Evolutionary conservation across 78 protist genomes (phyloP).

Genomic region (Dictyostelium capitatum): DNA sequence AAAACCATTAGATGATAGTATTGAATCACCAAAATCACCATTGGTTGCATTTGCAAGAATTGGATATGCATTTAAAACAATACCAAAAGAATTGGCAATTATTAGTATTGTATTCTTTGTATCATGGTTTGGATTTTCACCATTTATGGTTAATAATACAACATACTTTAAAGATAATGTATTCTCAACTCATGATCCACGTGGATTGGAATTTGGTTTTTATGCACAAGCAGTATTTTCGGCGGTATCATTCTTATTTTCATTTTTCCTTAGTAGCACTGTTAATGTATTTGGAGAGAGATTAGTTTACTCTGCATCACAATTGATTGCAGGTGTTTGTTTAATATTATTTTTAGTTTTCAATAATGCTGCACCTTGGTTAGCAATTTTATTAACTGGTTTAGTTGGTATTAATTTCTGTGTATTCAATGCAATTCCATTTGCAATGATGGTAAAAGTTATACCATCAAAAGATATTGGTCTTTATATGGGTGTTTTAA

Average conservation of each 20-base stretch:
- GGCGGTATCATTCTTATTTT: constrained; percentile 34
- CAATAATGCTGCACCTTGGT: constrained; percentile 8
- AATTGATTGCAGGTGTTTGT: constrained; percentile 43
- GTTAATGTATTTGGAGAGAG: constrained; percentile 12
- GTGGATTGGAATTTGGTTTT: constrained; percentile 72
- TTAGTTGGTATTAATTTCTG: constrained; percentile 56
- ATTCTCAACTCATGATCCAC: neutral
- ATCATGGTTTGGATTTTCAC: constrained; percentile 75
- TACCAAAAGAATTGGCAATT: constrained; percentile 39
- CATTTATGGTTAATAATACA: constrained; percentile 67
- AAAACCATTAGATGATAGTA: neutral
- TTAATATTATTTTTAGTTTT: constrained; percentile 37
- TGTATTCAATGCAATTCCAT: constrained; percentile 66
- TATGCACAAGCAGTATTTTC: constrained; percentile 61
- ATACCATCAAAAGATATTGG: constrained; percentile 58
- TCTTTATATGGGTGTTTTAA: constrained; percentile 82
- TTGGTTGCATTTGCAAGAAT: constrained; percentile 26
- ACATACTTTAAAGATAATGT: constrained; percentile 55
- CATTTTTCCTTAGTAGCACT: constrained; percentile 30
- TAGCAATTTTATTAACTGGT: constrained; percentile 40
- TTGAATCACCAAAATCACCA: constrained; percentile 29
- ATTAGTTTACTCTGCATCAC: constrained; percentile 18
- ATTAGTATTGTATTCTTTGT: constrained; percentile 66
- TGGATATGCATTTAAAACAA: constrained; percentile 34
- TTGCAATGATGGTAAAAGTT: constrained; percentile 19